These are phyloP conservation scores for Psilocybe cubensis DNA, from an alignment of 768 basidiomycete genomes.

Conservation along the genomic window DNA sequence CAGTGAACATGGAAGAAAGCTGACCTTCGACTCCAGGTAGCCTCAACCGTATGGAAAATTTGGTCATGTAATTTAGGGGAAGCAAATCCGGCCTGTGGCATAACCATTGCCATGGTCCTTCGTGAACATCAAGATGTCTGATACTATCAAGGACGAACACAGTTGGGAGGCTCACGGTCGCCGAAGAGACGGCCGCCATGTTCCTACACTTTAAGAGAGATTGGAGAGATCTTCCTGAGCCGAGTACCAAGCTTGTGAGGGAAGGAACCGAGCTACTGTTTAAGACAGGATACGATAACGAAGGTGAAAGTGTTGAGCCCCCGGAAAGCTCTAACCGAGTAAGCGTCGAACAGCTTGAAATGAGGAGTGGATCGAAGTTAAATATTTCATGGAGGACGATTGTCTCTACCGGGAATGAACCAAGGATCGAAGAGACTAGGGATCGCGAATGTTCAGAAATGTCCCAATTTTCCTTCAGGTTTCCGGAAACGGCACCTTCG, in stretches of 20 bases:
- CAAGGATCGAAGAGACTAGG: slow-evolving; percentile 1
- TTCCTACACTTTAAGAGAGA: slow-evolving; percentile 9
- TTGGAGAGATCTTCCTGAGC: neutral
- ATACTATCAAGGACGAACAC: slow-evolving; percentile 8
- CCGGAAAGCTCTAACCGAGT: slow-evolving; percentile 8
- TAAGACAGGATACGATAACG: no score
- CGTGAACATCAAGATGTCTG: neutral
- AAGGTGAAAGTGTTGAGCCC: slow-evolving; percentile 1
- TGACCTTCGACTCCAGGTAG: neutral
- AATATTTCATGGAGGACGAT: slow-evolving; percentile 11
- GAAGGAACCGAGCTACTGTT: no score
- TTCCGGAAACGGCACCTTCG: neutral
- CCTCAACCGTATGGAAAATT: neutral
- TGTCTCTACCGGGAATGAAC: neutral
- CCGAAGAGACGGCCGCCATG: neutral
- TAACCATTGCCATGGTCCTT: neutral
- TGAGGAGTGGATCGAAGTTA: slow-evolving; percentile 9
- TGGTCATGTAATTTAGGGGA: neutral
- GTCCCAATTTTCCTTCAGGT: slow-evolving; percentile 1
- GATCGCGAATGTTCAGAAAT: neutral
- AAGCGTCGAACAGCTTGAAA: slow-evolving; percentile 2
- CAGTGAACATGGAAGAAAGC: neutral
- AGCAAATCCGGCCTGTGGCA: neutral
- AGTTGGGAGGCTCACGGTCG: slow-evolving; percentile 4
- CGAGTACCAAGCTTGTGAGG: neutral